Evolutionary conservation across 2,329 filamentous ascomycete species (phyloP).

Genomic region (Aspergillus hiratsukae): DNA sequence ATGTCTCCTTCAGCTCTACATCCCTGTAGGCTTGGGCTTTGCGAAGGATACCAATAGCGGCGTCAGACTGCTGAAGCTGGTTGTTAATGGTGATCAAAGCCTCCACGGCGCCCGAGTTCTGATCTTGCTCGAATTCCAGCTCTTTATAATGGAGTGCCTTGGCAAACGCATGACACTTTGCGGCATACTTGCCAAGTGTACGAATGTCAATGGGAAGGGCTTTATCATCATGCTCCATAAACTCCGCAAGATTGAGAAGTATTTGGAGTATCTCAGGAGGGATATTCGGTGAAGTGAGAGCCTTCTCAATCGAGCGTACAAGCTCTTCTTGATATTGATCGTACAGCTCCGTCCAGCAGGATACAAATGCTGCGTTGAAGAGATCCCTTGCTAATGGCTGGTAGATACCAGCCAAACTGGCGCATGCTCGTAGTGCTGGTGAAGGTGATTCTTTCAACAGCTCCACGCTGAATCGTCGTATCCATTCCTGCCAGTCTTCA

Average conservation of each 20-base stretch:
- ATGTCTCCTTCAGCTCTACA: conserved; percentile 93
- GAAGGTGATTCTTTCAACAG: conserved; percentile 93
- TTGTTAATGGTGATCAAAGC: conserved; percentile 99
- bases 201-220: conserved; percentile 95
- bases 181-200: conserved; percentile 88
- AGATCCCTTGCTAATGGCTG: conserved; percentile 85
- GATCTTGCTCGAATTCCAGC: conserved; percentile 94
- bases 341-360: conserved; percentile 97
- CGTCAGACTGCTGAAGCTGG: conserved; percentile 96
- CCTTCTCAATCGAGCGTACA: conserved; percentile 90
- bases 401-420: conserved; percentile 84
- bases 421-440: conserved; percentile 88
- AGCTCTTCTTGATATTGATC: conserved; percentile 96
- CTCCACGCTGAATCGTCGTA: conserved; percentile 92
- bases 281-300: conserved; percentile 91
- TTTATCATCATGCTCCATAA: conserved; percentile 99
- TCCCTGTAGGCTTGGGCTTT: conserved; percentile 95
- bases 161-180: conserved; percentile 94
- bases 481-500: conserved; percentile 99
- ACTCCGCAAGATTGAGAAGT: conserved; percentile 92
- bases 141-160: conserved; percentile 99
- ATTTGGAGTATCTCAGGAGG: conserved; percentile 93
- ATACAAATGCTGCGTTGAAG: conserved; percentile 98
- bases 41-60: conserved; percentile 92
- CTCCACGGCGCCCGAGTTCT: conserved; percentile 91